phyloP scores from a whole-genome alignment of 1,139 yeast genomes.

The Yamadazyma epiphylla region DNA sequence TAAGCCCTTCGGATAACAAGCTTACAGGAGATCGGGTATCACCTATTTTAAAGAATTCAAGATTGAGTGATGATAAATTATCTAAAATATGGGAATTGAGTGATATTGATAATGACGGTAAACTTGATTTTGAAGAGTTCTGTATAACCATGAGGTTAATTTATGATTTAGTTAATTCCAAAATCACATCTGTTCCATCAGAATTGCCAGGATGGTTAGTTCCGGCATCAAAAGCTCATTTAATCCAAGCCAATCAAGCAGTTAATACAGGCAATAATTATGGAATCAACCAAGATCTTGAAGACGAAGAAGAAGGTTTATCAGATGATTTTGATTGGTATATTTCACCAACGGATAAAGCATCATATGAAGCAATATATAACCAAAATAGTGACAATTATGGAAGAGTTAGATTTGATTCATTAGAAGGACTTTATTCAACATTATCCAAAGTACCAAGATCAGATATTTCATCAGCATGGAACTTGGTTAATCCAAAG shows the following conservation, averaged over 20 bases:
- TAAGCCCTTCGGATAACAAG: constrained; percentile 74
- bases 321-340: constrained; percentile 90
- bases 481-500: constrained; percentile 93
- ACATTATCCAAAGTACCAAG: constrained; percentile 72
- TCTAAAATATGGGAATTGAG: constrained; percentile 87
- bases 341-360: constrained; percentile 81
- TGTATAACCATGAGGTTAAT: constrained; percentile 95
- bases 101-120: constrained; percentile 90
- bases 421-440: constrained; percentile 64
- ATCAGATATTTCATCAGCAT: constrained; percentile 85
- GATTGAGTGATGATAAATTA: constrained; percentile 70
- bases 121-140: constrained; percentile 92
- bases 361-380: constrained; percentile 76
- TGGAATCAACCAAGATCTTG: constrained; percentile 41
- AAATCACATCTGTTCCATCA: constrained; percentile 57
- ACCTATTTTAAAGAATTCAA: constrained; percentile 84
- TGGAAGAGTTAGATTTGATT: constrained; percentile 78
- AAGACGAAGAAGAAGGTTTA: constrained; percentile 48
- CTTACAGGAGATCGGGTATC: constrained; percentile 83
- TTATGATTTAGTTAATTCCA: constrained; percentile 85
- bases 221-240: constrained; percentile 82
- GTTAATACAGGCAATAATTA: constrained; percentile 34
- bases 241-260: constrained; percentile 78
- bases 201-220: constrained; percentile 86
- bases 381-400: constrained; percentile 69